Evolutionary conservation across 176 grass and related monocot species (phyloP).

Genomic region (Musa schizocarpa): DNA sequence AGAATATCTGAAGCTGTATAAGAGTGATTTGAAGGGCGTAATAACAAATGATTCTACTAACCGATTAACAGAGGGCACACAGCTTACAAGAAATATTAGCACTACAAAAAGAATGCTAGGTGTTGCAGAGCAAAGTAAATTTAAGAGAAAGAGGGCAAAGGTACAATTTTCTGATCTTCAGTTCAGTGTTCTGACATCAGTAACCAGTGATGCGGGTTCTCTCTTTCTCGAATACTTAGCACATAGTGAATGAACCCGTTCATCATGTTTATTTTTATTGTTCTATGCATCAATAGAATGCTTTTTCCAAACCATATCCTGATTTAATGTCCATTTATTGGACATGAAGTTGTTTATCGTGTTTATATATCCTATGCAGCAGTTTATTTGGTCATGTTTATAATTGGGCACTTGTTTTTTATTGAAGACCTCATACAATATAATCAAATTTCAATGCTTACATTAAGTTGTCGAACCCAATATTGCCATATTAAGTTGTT

Average conservation of each 20-base stretch:
- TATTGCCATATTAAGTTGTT: not conserved
- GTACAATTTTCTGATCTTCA: constrained; percentile 27
- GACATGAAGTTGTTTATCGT: too few relatives aligned
- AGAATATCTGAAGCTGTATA: constrained; percentile 43
- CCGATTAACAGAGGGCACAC: constrained; percentile 23
- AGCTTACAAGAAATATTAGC: constrained; percentile 16
- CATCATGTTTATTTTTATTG: not conserved
- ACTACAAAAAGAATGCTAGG: constrained; percentile 32
- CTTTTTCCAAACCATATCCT: too few relatives aligned
- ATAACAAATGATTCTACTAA: constrained; percentile 12
- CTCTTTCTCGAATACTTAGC: not conserved
- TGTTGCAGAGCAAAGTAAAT: constrained; percentile 47
- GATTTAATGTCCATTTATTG: too few relatives aligned
- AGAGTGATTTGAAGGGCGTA: constrained; percentile 31
- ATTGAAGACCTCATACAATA: not conserved
- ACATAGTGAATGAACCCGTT: not conserved
- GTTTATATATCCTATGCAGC: too few relatives aligned
- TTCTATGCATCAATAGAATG: not conserved
- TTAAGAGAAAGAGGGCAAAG: constrained; percentile 76
- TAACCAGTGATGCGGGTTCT: not conserved
- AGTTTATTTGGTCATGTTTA: not conserved
- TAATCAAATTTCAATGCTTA: not conserved
- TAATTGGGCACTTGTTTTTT: not conserved
- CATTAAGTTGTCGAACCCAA: not conserved
- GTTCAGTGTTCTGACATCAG: not conserved